These are phyloP conservation scores for Carex littledalei DNA, from an alignment of 176 grass and related monocot species.

Conservation along the genomic window DNA sequence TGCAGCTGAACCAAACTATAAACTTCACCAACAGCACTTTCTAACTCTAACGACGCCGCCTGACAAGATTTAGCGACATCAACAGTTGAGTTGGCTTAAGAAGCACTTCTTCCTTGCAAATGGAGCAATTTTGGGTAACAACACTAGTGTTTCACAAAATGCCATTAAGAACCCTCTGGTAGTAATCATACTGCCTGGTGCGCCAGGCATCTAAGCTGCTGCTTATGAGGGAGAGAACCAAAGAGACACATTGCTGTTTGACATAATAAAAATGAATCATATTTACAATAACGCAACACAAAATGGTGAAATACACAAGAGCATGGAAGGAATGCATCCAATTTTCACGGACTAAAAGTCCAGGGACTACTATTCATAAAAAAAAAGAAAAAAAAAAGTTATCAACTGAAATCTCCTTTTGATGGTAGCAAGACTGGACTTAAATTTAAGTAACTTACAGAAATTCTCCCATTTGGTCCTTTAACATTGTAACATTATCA, in stretches of 20 bases:
- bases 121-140: conserved; percentile 25
- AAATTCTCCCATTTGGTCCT: neutral
- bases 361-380: neutral
- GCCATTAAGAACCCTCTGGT: conserved; percentile 93
- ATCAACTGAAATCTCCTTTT: neutral
- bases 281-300: neutral
- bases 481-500: neutral
- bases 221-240: conserved; percentile 97
- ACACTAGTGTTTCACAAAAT: conserved; percentile 54
- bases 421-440: neutral
- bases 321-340: neutral
- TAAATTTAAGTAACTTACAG: neutral
- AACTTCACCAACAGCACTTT: neutral
- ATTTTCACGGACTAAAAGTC: neutral
- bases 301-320: neutral
- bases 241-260: conserved; percentile 93
- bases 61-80: neutral
- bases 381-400: neutral
- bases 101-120: conserved; percentile 18
- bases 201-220: conserved; percentile 99
- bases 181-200: conserved; percentile 96
- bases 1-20: neutral
- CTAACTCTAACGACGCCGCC: neutral
- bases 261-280: conserved; percentile 25
- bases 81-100: conserved; percentile 4